Percentiles rank a stretch among this genome's conserved stretches.
These are phyloP conservation scores for Penicillium mononematosum DNA, from an alignment of 495 filamentous ascomycete species.

Conservation along the genomic window DNA sequence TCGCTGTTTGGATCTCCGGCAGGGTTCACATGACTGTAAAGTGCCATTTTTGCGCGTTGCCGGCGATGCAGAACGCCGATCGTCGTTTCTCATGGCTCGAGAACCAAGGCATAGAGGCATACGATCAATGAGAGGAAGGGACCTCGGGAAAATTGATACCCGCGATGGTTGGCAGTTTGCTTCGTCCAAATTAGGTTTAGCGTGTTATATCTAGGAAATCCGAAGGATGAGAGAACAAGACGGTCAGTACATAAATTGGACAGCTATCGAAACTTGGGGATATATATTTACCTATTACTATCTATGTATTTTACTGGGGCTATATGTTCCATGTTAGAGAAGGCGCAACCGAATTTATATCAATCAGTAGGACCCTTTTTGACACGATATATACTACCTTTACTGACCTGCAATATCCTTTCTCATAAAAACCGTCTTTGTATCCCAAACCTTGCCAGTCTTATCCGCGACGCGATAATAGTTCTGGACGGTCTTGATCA, in stretches of 20 bases:
- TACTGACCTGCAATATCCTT: conserved; percentile 15
- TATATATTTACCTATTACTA: not conserved
- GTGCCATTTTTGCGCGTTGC: conserved; percentile 48
- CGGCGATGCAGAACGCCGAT: conserved; percentile 26
- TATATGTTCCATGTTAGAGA: not conserved
- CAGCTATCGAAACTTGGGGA: not conserved
- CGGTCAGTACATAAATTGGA: not conserved
- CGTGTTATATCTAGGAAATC: not conserved
- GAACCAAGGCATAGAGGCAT: not conserved
- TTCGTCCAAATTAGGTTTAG: conserved; percentile 13
- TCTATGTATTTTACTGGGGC: not conserved
- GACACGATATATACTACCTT: not conserved
- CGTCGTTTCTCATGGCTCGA: conserved; percentile 23
- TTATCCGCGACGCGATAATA: conserved; percentile 15
- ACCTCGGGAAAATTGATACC: not conserved
- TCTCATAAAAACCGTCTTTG: conserved; percentile 26
- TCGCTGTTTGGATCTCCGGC: conserved; percentile 51
- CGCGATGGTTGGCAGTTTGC: conserved; percentile 3
- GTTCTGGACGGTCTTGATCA: conserved; percentile 18
- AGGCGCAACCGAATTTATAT: not conserved
- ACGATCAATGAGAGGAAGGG: not conserved
- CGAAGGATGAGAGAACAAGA: not conserved
- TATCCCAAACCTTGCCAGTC: conserved; percentile 23
- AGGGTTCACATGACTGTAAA: conserved; percentile 52
- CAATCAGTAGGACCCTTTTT: not conserved